A percentile compares a stretch with the other conserved stretches of the same genome.
phyloP scores from a whole-genome alignment of 257 asterid species.

The Petunia axillaris region DNA sequence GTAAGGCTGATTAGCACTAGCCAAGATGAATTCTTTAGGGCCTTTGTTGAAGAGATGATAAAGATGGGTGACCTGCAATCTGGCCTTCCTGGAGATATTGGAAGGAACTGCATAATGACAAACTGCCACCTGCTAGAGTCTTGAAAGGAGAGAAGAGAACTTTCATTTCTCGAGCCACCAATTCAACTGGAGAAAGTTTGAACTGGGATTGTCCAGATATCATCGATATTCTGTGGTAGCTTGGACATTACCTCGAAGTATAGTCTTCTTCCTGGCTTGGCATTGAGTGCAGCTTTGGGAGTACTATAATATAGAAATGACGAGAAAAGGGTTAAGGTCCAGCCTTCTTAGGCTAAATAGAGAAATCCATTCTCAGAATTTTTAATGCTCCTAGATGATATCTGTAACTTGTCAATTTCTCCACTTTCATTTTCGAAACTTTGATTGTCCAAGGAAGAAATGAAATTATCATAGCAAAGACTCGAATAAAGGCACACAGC shows the following conservation, averaged over 20 bases:
- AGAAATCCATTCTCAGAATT: neutral
- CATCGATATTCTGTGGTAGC: neutral
- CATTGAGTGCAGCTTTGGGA: neutral
- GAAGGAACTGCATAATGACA: conserved; percentile 64
- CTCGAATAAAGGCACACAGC: too few species aligned
- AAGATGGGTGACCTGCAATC: conserved; percentile 75
- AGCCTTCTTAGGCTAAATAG: neutral
- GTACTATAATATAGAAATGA: neutral
- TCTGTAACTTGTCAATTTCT: neutral
- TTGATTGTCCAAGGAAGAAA: too few species aligned
- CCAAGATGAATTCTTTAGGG: conserved; percentile 47
- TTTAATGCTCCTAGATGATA: neutral
- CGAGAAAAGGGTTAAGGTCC: neutral
- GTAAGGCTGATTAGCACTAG: conserved; percentile 50
- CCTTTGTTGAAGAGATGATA: conserved; percentile 71
- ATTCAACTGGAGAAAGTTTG: neutral
- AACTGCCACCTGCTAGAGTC: conserved; percentile 27
- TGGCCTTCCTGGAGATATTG: conserved; percentile 58
- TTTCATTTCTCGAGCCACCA: neutral
- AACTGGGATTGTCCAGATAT: neutral
- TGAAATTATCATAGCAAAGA: too few species aligned
- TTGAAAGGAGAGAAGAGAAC: neutral
- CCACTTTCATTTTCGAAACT: neutral
- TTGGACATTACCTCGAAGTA: neutral
- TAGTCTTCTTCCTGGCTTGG: neutral